Percentiles rank a stretch among this genome's conserved stretches.
Conservation (phyloP, 2,329 filamentous ascomycete species). For the Davidsoniella neocaledoniae region DNA sequence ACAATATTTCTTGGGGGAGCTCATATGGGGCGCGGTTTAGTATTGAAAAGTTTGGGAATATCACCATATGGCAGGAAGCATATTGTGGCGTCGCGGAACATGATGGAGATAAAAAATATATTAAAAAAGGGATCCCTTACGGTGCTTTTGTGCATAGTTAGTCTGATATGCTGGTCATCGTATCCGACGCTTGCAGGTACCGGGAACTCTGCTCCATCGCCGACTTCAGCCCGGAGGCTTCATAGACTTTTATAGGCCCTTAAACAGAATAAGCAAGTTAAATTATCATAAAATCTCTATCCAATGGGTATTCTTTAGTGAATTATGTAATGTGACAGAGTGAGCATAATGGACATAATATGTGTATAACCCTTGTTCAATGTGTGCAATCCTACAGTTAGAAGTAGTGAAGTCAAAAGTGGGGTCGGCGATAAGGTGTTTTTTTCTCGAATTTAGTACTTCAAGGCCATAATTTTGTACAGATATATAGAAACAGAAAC, state of each 20-base stretch:
- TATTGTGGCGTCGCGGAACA: conserved; percentile 12
- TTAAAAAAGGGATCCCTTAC: not conserved
- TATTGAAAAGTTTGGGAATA: not conserved
- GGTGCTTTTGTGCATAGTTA: not conserved
- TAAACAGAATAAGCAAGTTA: conserved; percentile 12
- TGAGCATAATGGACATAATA: no score
- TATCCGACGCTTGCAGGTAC: conserved; percentile 21
- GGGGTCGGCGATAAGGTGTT: no score
- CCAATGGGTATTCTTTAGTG: no score
- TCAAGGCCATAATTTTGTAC: no score
- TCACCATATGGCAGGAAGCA: not conserved
- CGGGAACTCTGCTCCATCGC: not conserved
- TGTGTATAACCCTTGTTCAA: no score
- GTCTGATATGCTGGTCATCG: conserved; percentile 1
- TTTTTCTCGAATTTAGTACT: no score
- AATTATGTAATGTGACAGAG: no score
- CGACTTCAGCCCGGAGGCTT: conserved; percentile 10
- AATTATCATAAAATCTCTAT: not conserved
- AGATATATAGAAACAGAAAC: no score
- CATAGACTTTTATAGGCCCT: conserved; percentile 10
- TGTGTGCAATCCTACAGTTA: no score
- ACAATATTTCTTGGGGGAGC: not conserved
- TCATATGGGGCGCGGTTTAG: not conserved
- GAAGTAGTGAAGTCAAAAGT: no score
- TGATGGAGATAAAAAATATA: not conserved